Base-by-base conservation (phyloP, 495 filamentous ascomycete genomes). In the Symbiotaphrina buchneri region DNA sequence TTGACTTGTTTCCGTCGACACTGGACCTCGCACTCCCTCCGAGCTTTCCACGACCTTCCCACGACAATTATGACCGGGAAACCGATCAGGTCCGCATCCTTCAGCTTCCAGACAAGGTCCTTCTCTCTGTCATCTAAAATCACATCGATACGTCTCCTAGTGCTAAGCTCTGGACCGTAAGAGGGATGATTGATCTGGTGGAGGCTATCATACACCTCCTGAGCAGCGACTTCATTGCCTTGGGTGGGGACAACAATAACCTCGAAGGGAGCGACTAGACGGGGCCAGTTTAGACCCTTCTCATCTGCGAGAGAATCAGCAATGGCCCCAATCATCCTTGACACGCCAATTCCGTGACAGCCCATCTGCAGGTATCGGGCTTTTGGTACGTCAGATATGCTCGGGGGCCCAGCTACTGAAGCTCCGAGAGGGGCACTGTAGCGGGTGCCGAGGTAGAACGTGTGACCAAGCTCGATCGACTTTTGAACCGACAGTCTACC, bases 341-440 rank as follows among this genome's bases (percentile, higher is more conserved):
- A 92, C 15, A 97, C 63, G 0, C 87, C 87, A 35, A 97, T 93
- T 1, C 87, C 87, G 41, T 95, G 77, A 40, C 90, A 97, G 28
- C 87, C 87, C 85, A 95, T 94, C 32, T 87, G 65, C 49, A 94
- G 62, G 0, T 6, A 48, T 39, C 17, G 43, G 27, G 5, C 5
- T 40, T 32, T 22, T 53, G 51, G 4, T 53, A 44, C 21, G 26
- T 14, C 26, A 16, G 16, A 26, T 32, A 8, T 16, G 37, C 1
- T 18, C 40, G 27, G 18, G n/a, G 32, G 40, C 21, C 29, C 35
- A 4, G 54, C 48, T 6, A 84, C 60, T 3, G 47, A 57, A 1
- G 78, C 76, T 16, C 63, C 48, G 3, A 95, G 57, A 0, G 80
- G 71, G 13, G 67, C 55, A 19, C 71, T 82, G 52, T 97, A 97